These are phyloP conservation scores for Trichosporon sp. DNA, from an alignment of 1,284 basidiomycete genomes.

Conservation along the genomic window DNA sequence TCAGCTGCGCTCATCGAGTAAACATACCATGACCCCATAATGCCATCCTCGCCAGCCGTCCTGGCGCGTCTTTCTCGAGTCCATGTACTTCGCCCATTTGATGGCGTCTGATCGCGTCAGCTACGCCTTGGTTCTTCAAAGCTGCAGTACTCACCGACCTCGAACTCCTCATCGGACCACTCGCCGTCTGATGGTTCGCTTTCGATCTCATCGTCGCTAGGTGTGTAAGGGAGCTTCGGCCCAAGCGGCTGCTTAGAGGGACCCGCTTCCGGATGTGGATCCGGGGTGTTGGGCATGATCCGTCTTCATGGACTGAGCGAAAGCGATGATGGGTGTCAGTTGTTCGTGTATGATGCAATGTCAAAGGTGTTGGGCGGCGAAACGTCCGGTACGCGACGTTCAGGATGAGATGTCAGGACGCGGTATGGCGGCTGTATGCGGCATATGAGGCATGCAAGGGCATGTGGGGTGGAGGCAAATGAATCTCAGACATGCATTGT, in stretches of 20 bases:
- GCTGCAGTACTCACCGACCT: slow-evolving; percentile 23
- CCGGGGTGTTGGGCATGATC: background rate
- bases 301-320: background rate
- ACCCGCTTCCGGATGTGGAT: slow-evolving; percentile 1
- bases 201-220: slow-evolving; percentile 4
- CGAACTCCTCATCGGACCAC: slow-evolving; percentile 15
- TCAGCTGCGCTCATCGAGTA: background rate
- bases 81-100: slow-evolving; percentile 26
- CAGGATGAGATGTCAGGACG: background rate
- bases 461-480: background rate
- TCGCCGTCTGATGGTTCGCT: slow-evolving; percentile 7
- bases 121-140: background rate
- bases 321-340: background rate
- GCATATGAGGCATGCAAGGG: no score
- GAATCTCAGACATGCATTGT: background rate
- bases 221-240: background rate
- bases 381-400: background rate
- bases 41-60: slow-evolving; percentile 27
- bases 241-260: background rate
- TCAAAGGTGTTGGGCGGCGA: background rate
- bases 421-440: background rate
- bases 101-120: slow-evolving; percentile 23
- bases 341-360: background rate
- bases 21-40: slow-evolving; percentile 33
- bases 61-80: slow-evolving; percentile 15